Conservation (phyloP, 2,329 filamentous ascomycete species). For the Ophiostoma sp. region DNA sequence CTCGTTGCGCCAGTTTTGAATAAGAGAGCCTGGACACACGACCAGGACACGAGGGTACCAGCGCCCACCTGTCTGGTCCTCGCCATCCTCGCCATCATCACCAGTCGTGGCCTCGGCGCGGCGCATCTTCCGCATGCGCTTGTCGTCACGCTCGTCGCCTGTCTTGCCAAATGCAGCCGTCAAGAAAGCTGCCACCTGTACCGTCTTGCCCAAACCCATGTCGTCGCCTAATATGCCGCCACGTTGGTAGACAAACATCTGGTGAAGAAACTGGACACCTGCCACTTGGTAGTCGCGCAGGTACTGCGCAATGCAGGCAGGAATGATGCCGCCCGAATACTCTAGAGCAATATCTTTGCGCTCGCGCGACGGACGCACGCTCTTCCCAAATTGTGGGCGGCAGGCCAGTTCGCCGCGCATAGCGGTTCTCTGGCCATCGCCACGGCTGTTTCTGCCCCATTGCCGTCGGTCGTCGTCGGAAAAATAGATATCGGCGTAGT, state of each 20-base stretch:
- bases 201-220: conserved; percentile 95
- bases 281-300: conserved; percentile 86
- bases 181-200: conserved; percentile 90
- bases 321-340: conserved; percentile 74
- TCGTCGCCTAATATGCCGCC: conserved; percentile 91
- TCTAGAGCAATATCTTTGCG: conserved; percentile 72
- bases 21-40: conserved; percentile 80
- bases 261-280: conserved; percentile 78
- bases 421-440: background rate
- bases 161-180: conserved; percentile 92
- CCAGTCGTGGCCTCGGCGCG: conserved; percentile 35
- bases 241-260: conserved; percentile 83
- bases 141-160: conserved; percentile 76
- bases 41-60: conserved; percentile 81
- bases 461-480: conserved; percentile 50
- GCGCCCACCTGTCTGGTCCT: conserved; percentile 32
- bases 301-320: conserved; percentile 84
- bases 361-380: conserved; percentile 58
- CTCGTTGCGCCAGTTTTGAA: conserved; percentile 88
- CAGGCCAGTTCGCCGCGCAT: background rate
- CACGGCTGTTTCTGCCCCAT: conserved; percentile 17
- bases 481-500: conserved; percentile 69
- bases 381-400: conserved; percentile 60
- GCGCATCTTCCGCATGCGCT: conserved; percentile 82
- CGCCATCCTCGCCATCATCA: background rate